Percentiles rank a stretch among this genome's conserved stretches.
Conservation (phyloP, 805 yeast genomes). For the Candida krabiensis region DNA sequence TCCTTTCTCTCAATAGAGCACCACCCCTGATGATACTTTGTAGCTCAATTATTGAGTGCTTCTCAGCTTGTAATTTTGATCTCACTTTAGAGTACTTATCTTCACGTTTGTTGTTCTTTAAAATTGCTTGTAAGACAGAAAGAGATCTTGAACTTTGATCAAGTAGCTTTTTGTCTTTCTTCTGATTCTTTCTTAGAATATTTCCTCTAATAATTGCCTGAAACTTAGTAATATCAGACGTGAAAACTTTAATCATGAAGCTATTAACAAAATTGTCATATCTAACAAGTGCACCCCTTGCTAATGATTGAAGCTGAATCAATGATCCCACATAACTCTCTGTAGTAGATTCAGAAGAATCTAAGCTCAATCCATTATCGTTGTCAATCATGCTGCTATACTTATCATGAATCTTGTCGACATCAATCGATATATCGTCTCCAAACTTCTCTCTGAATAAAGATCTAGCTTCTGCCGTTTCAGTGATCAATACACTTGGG, state of each 20-base stretch:
- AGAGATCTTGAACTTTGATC: conserved; percentile 30
- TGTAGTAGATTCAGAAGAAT: conserved; percentile 1
- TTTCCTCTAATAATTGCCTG: conserved; percentile 56
- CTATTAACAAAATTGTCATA: conserved; percentile 61
- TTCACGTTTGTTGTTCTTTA: conserved; percentile 30
- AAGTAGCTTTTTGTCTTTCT: conserved; percentile 11
- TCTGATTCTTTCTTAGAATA: conserved; percentile 30
- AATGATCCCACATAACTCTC: conserved; percentile 11
- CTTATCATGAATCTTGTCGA: conserved; percentile 31
- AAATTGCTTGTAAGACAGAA: conserved; percentile 40
- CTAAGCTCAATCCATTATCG: conserved; percentile 21
- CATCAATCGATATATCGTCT: conserved; percentile 18
- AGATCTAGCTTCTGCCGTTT: conserved; percentile 24
- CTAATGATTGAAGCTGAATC: conserved; percentile 59
- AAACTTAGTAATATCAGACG: conserved; percentile 47
- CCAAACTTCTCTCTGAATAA: conserved; percentile 19
- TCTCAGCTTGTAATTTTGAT: conserved; percentile 18
- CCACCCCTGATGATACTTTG: conserved; percentile 40
- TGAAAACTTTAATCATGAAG: conserved; percentile 59
- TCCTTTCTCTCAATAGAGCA: conserved; percentile 17
- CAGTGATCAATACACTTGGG: conserved; percentile 3
- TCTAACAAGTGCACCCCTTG: conserved; percentile 68
- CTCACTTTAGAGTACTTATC: conserved; percentile 18
- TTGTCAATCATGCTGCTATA: conserved; percentile 23
- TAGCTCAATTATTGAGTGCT: conserved; percentile 25